Evolutionary conservation across 228 moss, liverwort and hornwort species (phyloP).

Genomic region (Sphagnum fallax): DNA sequence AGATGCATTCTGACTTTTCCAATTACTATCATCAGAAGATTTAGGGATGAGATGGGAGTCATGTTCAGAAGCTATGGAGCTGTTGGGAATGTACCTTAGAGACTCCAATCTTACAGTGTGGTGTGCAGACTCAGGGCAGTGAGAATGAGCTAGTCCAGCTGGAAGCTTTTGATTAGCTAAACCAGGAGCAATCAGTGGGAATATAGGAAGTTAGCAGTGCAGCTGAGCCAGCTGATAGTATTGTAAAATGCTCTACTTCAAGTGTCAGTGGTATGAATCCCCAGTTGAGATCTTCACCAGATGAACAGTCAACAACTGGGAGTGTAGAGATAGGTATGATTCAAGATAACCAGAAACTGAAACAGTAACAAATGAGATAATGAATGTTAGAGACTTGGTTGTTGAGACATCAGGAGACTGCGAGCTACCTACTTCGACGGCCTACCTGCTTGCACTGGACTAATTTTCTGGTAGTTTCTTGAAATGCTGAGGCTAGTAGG

Average conservation of each 20-base stretch:
- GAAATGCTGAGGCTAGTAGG: conserved; percentile 34
- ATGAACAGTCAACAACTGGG: conserved; percentile 10
- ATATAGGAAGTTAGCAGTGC: conserved; percentile 17
- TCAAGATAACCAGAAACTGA: conserved; percentile 12
- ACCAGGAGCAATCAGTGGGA: conserved; percentile 34
- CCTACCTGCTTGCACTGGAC: conserved; percentile 15
- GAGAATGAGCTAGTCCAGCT: conserved; percentile 39
- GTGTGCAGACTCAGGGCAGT: conserved; percentile 27
- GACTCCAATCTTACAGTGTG: conserved; percentile 33
- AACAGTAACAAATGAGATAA: conserved; percentile 10
- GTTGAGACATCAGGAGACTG: conserved; percentile 30
- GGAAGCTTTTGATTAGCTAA: conserved; percentile 33
- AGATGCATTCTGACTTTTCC: not conserved
- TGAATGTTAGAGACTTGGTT: conserved; percentile 14
- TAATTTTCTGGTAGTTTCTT: conserved; percentile 52
- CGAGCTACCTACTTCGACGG: conserved; percentile 13
- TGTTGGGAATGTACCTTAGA: not conserved
- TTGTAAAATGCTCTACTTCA: conserved; percentile 13
- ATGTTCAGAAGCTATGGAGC: too few relatives aligned
- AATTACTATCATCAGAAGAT: not conserved
- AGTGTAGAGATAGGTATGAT: conserved; percentile 4
- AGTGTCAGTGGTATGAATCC: conserved; percentile 21
- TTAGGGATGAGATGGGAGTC: too few relatives aligned
- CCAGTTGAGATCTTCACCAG: conserved; percentile 6
- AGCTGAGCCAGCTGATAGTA: conserved; percentile 14